Base-by-base conservation (phyloP, 2,329 filamentous ascomycete species). In the Ophiocordyceps sinensis region DNA sequence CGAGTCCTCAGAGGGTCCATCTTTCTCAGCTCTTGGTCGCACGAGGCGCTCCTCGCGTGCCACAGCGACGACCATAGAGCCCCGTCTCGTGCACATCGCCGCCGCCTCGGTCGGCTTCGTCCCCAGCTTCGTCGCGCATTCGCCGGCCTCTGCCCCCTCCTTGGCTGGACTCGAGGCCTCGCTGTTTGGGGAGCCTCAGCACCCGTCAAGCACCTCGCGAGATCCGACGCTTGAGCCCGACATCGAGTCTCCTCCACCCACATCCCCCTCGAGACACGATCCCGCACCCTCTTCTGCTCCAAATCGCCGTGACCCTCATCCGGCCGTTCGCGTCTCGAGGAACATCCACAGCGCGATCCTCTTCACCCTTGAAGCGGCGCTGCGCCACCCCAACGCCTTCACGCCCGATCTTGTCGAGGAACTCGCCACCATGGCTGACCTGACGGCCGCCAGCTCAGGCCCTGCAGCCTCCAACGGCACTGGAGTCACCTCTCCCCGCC, bases 361-460 rank as follows among this genome's bases (percentile, higher is more conserved):
- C 52, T 96, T 84, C 68, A 79, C 87, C 31, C 76, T 96, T 43
- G 88, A 96, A 67, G 86, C 93, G 66, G 86, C 85, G 31, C 73
- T 96, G 50, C 82, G 88, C 50, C 75, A 81, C 37, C 87, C 89
- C 2, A 75, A 86, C 49, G 68, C 77, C 38, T 93, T 96, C 63
- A 93, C 87, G 9, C 73, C 83, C 21, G 87, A 94, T 61, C 66
- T 80, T 51, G 73, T 80, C 45, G 91, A 98, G 70, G 85, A 94
- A 67, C 82, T 85, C 73, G 85, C 88, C 51, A 76, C 77, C 54
- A 96, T 98, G 88, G 83, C 88, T 51, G 88, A 94, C 60, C 70
- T 94, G 52, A 61, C 69, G 47, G 59, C 60, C 44, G 71, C 76
- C 55, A 74, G 77, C 56, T 68, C 68, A 53, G 65, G 69, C 48